phyloP scores from a whole-genome alignment of 1,284 basidiomycete genomes.

The Ustilago bromivora region DNA sequence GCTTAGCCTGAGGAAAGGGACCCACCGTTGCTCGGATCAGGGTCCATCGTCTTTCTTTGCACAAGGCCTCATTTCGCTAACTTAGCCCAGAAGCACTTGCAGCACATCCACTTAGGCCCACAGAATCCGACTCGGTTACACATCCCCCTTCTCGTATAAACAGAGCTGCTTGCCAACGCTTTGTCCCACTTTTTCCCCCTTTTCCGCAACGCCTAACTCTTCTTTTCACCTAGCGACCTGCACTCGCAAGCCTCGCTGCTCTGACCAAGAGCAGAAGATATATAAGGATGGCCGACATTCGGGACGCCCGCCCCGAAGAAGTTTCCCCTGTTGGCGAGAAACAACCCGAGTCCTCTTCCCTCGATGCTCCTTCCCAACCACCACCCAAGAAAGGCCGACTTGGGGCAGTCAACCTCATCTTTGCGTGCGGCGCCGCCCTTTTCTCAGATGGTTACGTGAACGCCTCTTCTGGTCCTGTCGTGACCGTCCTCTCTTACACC shows the following conservation, averaged over 20 bases:
- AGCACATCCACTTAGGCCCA: not conserved
- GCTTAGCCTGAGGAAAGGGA: constrained; percentile 7
- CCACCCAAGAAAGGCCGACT: constrained; percentile 32
- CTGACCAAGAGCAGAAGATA: not conserved
- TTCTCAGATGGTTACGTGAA: constrained; percentile 68
- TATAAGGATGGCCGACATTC: constrained; percentile 31
- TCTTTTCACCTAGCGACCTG: not conserved
- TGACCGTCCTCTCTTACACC: constrained; percentile 53
- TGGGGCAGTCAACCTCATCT: constrained; percentile 51
- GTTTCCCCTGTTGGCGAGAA: constrained; percentile 30
- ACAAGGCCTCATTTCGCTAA: not conserved
- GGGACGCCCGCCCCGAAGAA: constrained; percentile 2
- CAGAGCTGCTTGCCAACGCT: not conserved
- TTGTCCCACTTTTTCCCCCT: not conserved
- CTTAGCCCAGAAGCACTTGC: not conserved
- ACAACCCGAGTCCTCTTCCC: not conserved
- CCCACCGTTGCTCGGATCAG: not conserved
- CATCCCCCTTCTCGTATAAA: constrained; percentile 7
- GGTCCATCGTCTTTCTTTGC: not conserved
- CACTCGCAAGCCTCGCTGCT: not conserved
- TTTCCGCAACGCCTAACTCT: not conserved
- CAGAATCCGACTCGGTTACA: not conserved
- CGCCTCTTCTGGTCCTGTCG: constrained; percentile 48
- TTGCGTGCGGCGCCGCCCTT: constrained; percentile 64
- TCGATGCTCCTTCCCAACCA: constrained; percentile 22